Conservation (phyloP, 345 rosid species). For the Hypericum perforatum region DNA sequence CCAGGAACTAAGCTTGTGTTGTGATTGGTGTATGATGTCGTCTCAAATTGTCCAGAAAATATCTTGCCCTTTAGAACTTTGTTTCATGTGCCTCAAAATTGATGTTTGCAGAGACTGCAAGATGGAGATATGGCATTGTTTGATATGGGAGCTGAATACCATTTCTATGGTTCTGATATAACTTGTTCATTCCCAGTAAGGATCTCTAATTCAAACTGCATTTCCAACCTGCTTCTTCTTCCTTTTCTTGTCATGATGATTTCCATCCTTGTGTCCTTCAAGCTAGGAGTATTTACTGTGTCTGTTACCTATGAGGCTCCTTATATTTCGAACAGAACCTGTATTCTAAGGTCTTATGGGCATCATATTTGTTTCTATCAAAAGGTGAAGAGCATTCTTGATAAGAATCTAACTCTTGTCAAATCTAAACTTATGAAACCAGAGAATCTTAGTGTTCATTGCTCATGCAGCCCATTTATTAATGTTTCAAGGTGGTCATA, state of each 20-base stretch:
- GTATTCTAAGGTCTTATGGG: too few relatives aligned
- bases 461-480: too few relatives aligned
- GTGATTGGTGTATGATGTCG: background rate
- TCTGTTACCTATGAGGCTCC: too few relatives aligned
- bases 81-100: too few relatives aligned
- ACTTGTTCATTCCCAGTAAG: conserved; percentile 94
- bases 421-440: too few relatives aligned
- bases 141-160: conserved; percentile 95
- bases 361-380: too few relatives aligned
- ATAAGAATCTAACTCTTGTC: too few relatives aligned
- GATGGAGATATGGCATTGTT: conserved; percentile 92
- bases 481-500: too few relatives aligned
- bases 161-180: conserved; percentile 90
- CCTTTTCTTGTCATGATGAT: background rate
- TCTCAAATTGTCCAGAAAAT: background rate
- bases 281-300: background rate
- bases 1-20: too few relatives aligned
- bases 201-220: conserved; percentile 5
- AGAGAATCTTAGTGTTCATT: too few relatives aligned
- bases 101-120: conserved; percentile 45
- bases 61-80: background rate
- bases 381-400: too few relatives aligned
- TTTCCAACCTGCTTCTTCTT: background rate
- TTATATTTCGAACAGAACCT: too few relatives aligned
- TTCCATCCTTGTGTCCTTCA: background rate